Evolutionary conservation across 1,284 basidiomycete genomes (phyloP), one percentile per base, ranked within the genome.

Genomic region (Ustilago esculenta): DNA sequence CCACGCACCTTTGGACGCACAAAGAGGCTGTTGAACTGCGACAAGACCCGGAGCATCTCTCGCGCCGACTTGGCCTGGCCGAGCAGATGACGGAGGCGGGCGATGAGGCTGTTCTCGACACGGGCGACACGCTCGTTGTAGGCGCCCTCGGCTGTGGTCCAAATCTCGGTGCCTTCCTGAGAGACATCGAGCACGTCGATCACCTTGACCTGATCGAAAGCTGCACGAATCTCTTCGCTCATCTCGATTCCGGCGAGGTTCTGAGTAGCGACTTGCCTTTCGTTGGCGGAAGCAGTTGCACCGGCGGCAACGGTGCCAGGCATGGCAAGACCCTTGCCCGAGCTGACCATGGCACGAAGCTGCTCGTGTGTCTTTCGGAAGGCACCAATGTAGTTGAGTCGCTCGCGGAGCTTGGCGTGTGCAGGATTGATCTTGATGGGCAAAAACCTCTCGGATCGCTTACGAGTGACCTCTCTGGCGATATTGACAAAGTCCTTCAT

Each of bases 21-120:
- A 81, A 99, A 98, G 29, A 98, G 85, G 1, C 92, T 92, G 83
- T 98, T 98, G 86, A 98, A 98, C 83, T 96, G 96, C 5, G 92
- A 95, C 83, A 99, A 95, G 42, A 98, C 95, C 50, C 94, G 88
- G 84, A 99, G 98, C 94, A 98, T 98, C 84, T 98, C 95, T 80
- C 96, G 95, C 2, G 96, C 95, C 79, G 96, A 98, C 45, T 92
- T 87, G 23, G 95, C 94, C 10, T 92, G 95, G n/a, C 92, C 96
- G 18, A 98, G 86, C 57, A 92, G 86, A 82, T 97, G 94, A 30
- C 94, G 87, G 48, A 99, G 84, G 21, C 92, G 86, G 6, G 94
- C 92, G 81, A 98, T 98, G 81, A 98, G 97, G 81, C 95, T 94
- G 84, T 96, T 98, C 84, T 99, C 96, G 32, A 98, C 96, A 10